Conservation (phyloP, 83 land plant species). For the Thuja plicata region DNA sequence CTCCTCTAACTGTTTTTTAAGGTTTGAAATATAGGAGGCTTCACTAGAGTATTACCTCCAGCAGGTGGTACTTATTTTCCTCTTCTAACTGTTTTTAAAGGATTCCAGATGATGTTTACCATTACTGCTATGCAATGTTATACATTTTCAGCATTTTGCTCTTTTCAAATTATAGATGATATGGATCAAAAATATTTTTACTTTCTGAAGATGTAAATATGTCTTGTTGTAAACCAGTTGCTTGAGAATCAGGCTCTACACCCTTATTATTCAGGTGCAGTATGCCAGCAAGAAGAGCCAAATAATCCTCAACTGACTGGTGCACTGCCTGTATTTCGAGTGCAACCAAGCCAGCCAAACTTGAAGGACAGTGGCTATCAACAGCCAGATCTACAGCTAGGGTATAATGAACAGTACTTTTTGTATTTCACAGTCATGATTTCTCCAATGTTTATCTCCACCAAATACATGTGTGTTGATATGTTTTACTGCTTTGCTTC, state of each 20-base stretch:
- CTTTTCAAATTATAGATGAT: neutral
- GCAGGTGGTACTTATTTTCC: neutral
- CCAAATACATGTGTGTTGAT: neutral
- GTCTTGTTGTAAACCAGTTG: neutral
- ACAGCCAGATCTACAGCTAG: neutral
- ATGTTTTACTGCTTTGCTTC: neutral
- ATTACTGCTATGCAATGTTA: too few species aligned
- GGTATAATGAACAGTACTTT: neutral
- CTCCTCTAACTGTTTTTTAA: too few species aligned
- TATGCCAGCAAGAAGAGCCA: neutral
- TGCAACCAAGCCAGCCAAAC: slow-evolving; percentile 12
- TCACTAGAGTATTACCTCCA: neutral
- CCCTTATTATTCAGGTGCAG: neutral
- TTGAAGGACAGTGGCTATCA: slow-evolving; percentile 9
- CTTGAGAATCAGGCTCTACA: neutral
- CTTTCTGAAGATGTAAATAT: neutral
- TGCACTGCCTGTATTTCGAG: neutral
- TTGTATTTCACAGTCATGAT: neutral
- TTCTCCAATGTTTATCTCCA: neutral
- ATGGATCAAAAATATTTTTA: too few species aligned
- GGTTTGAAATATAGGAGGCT: neutral
- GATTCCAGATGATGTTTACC: too few species aligned
- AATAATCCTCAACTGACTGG: neutral
- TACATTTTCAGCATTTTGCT: too few species aligned
- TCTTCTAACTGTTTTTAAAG: too few species aligned